A percentile compares a stretch with the other conserved stretches of the same genome.
Evolutionary conservation across 1,139 yeast genomes (phyloP).

Genomic region (Nakaseomyces kungkrabaensis): DNA sequence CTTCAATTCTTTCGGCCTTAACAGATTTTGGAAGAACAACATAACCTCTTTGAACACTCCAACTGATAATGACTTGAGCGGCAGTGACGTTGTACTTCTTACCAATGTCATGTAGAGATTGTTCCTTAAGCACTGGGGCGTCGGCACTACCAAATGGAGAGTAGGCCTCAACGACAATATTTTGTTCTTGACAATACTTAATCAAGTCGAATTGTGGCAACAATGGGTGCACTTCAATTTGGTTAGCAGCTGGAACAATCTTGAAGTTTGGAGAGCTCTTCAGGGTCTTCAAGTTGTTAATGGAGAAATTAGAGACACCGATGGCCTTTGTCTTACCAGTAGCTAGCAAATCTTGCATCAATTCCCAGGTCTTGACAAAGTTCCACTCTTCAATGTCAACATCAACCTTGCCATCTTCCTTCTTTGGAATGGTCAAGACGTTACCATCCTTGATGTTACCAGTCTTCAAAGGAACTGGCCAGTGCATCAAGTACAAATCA

Average conservation of each 20-base stretch:
- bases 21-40: slow-evolving; percentile 67
- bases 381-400: slow-evolving; percentile 39
- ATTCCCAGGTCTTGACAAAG: slow-evolving; percentile 57
- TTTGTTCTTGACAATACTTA: slow-evolving; percentile 42
- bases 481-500: slow-evolving; percentile 74
- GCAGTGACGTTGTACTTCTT: slow-evolving; percentile 44
- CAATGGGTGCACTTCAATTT: slow-evolving; percentile 65
- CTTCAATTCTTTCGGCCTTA: slow-evolving; percentile 45
- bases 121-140: slow-evolving; percentile 50
- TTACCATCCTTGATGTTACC: slow-evolving; percentile 33
- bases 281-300: slow-evolving; percentile 41
- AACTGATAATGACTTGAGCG: slow-evolving; percentile 57
- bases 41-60: slow-evolving; percentile 62
- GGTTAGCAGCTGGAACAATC: slow-evolving; percentile 59
- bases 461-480: slow-evolving; percentile 59
- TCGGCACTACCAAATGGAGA: slow-evolving; percentile 68
- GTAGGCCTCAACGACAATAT: slow-evolving; percentile 59
- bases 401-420: slow-evolving; percentile 35
- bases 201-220: slow-evolving; percentile 58
- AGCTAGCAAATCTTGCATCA: slow-evolving; percentile 46
- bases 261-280: slow-evolving; percentile 27
- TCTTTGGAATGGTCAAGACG: slow-evolving; percentile 32
- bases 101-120: slow-evolving; percentile 41
- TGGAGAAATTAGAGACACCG: slow-evolving; percentile 70
- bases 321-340: slow-evolving; percentile 53